Evolutionary conservation across 495 filamentous ascomycete species (phyloP).

Genomic region (Penicillium taxi): DNA sequence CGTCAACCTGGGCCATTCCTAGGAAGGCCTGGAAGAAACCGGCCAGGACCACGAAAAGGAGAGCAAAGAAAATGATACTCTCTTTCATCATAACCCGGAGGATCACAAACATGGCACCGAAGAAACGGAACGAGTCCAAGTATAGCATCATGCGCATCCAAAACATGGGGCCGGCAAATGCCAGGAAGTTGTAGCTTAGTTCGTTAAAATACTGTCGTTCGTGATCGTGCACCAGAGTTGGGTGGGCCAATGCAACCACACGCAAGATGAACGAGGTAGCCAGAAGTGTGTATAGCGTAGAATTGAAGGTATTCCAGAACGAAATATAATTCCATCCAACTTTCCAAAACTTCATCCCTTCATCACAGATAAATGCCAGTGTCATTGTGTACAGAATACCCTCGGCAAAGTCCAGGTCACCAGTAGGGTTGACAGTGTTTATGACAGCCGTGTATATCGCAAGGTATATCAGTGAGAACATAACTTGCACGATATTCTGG

Average conservation of each 20-base stretch:
- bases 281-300: slow-evolving; percentile 68
- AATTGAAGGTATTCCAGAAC: slow-evolving; percentile 96
- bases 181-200: slow-evolving; percentile 84
- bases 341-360: slow-evolving; percentile 82
- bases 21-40: slow-evolving; percentile 94
- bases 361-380: slow-evolving; percentile 85
- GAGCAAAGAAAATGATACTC: slow-evolving; percentile 91
- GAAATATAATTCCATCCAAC: slow-evolving; percentile 79
- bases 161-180: slow-evolving; percentile 92
- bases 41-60: slow-evolving; percentile 76
- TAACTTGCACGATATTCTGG: slow-evolving; percentile 81
- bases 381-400: slow-evolving; percentile 84
- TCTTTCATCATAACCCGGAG: slow-evolving; percentile 99
- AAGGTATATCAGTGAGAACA: slow-evolving; percentile 76
- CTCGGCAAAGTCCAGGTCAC: slow-evolving; percentile 82
- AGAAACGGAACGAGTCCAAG: slow-evolving; percentile 89
- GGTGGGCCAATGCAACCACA: slow-evolving; percentile 65
- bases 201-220: slow-evolving; percentile 61
- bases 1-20: slow-evolving; percentile 81
- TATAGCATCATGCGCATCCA: slow-evolving; percentile 92
- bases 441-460: slow-evolving; percentile 82
- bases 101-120: slow-evolving; percentile 95
- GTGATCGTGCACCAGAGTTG: slow-evolving; percentile 36
- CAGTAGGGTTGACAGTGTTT: slow-evolving; percentile 74
- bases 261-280: slow-evolving; percentile 68